Conservation (phyloP, 768 basidiomycete genomes). For the Sistotremastrum suecicum region DNA sequence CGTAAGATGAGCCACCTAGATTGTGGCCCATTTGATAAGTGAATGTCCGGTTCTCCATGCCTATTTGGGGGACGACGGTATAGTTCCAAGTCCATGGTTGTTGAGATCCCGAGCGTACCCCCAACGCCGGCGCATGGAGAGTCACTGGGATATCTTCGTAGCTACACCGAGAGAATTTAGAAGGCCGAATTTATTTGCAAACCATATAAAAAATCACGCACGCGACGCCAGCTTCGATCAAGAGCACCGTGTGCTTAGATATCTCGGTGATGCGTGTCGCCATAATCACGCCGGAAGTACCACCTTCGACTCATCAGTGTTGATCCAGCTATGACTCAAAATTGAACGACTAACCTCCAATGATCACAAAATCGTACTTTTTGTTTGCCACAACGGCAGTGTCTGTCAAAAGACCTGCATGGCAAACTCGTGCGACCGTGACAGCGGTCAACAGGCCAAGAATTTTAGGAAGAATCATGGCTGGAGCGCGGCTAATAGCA, state of each 20-base stretch:
- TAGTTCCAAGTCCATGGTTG: neutral
- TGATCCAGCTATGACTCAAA: neutral
- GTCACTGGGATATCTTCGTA: too few relatives aligned
- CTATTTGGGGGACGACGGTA: constrained; percentile 1
- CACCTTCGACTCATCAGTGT: constrained; percentile 10
- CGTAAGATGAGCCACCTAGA: neutral
- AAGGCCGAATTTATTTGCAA: neutral
- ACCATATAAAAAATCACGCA: neutral
- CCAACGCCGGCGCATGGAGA: too few relatives aligned
- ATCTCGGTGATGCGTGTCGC: constrained; percentile 21
- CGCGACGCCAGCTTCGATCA: constrained; percentile 12
- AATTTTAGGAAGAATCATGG: too few relatives aligned
- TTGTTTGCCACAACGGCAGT: too few relatives aligned
- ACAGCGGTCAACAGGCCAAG: too few relatives aligned
- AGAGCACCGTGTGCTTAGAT: constrained; percentile 17
- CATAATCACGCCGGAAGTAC: constrained; percentile 21
- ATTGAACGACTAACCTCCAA: constrained; percentile 3
- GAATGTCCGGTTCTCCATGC: neutral
- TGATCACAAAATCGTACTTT: constrained; percentile 2
- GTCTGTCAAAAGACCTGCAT: too few relatives aligned
- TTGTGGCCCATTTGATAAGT: constrained; percentile 1
- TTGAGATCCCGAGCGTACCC: too few relatives aligned
- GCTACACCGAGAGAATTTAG: too few relatives aligned
- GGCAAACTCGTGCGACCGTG: too few relatives aligned
- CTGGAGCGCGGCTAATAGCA: too few relatives aligned